These are phyloP conservation scores for Hypsizygus marmoreus DNA, from an alignment of 768 basidiomycete species.

Conservation along the genomic window DNA sequence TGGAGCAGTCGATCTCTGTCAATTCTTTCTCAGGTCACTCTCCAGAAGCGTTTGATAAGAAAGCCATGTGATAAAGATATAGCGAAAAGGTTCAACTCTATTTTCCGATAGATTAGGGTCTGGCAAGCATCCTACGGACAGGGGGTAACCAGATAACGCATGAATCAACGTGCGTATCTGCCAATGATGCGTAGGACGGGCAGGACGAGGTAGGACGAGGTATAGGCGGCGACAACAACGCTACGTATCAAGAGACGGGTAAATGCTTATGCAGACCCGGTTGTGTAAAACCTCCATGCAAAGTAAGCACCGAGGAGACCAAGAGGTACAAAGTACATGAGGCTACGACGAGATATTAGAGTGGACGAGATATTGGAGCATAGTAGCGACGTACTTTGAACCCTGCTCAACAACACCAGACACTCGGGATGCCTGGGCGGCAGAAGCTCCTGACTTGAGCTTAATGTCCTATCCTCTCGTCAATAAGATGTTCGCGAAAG, in stretches of 20 bases:
- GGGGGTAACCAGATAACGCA: neutral
- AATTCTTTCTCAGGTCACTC: conserved; percentile 7
- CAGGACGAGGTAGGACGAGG: conserved; percentile 9
- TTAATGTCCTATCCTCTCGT: conserved; percentile 43
- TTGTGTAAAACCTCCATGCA: conserved; percentile 77
- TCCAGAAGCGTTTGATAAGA: neutral
- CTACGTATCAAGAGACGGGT: conserved; percentile 7
- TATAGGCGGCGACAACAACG: conserved; percentile 16
- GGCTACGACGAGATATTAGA: conserved; percentile 34
- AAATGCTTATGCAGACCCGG: conserved; percentile 41
- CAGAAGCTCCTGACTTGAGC: conserved; percentile 52
- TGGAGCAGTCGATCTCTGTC: conserved; percentile 10
- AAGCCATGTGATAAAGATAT: conserved; percentile 14
- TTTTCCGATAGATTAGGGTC: conserved; percentile 8
- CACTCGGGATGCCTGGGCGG: conserved; percentile 46
- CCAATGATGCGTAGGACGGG: neutral
- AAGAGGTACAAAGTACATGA: conserved; percentile 86
- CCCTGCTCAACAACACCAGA: conserved; percentile 60
- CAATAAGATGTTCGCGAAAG: conserved; percentile 8
- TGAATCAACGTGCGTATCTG: conserved; percentile 4
- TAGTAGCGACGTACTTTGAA: conserved; percentile 67
- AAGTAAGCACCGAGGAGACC: conserved; percentile 82
- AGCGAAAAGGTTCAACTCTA: conserved; percentile 4
- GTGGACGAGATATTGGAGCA: conserved; percentile 11
- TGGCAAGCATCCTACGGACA: neutral